A percentile compares a stretch with the other conserved stretches of the same genome.
Conservation (phyloP, 176 grass and related monocot genomes). For the Oryza glaberrima region DNA sequence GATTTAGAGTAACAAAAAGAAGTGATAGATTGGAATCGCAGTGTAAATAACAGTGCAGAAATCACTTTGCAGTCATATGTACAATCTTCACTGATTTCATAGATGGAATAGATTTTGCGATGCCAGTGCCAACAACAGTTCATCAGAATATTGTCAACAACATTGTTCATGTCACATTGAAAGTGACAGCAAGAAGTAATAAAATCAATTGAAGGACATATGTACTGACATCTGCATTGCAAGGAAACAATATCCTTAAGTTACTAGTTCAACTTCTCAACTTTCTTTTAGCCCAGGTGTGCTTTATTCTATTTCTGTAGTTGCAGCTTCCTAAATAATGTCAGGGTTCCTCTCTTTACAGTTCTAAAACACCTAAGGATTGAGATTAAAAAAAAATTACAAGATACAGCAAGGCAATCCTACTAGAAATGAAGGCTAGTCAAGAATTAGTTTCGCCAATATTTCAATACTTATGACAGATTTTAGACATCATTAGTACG, state of each 20-base stretch:
- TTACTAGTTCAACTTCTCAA: not conserved
- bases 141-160: not conserved
- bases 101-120: not conserved
- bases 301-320: not conserved
- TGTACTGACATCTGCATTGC: not conserved
- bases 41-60: not conserved
- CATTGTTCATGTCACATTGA: not conserved
- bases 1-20: slow-evolving; percentile 14
- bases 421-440: slow-evolving; percentile 4
- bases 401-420: slow-evolving; percentile 22
- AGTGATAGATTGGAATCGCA: not conserved
- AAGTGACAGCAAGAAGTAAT: not conserved
- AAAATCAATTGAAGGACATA: slow-evolving; percentile 20
- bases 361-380: slow-evolving; percentile 14
- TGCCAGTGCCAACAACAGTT: not conserved
- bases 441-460: not conserved
- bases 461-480: slow-evolving; percentile 1
- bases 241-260: slow-evolving; percentile 21
- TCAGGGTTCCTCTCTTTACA: slow-evolving; percentile 19
- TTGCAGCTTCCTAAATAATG: slow-evolving; percentile 32
- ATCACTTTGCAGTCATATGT: not conserved
- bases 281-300: not conserved
- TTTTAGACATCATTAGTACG: slow-evolving; percentile 31
- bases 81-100: not conserved
- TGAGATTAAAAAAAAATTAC: not conserved